These are phyloP conservation scores for Psilocybe mexicana DNA, from an alignment of 1,284 basidiomycete genomes.

Conservation along the genomic window DNA sequence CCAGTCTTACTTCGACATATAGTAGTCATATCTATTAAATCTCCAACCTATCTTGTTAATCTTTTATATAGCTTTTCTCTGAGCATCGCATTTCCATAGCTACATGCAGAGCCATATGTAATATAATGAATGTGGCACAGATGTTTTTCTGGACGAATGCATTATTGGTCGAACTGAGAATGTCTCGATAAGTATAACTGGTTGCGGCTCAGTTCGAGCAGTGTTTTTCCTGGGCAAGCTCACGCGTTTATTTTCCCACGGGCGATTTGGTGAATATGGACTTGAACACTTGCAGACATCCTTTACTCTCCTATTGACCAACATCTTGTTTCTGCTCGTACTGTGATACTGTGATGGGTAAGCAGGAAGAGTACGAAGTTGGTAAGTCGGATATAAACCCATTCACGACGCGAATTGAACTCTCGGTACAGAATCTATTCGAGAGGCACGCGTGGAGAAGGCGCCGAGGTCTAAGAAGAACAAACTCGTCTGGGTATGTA, in stretches of 20 bases:
- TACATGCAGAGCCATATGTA: too few relatives aligned
- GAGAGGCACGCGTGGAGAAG: conserved; percentile 45
- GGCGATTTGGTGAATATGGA: too few relatives aligned
- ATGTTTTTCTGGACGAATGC: too few relatives aligned
- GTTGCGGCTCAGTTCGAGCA: too few relatives aligned
- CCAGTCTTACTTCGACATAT: not conserved
- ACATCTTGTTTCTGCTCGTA: not conserved
- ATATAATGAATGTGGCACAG: too few relatives aligned
- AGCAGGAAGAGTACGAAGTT: conserved; percentile 63
- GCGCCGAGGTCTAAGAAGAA: conserved; percentile 37
- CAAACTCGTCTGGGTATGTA: conserved; percentile 37
- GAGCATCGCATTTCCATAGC: not conserved
- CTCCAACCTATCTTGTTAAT: not conserved
- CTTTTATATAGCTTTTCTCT: not conserved
- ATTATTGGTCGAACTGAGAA: too few relatives aligned
- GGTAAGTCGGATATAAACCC: conserved; percentile 42
- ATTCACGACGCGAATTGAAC: not conserved
- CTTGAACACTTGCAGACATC: too few relatives aligned
- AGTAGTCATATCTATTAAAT: not conserved
- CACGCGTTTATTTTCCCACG: too few relatives aligned
- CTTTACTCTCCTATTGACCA: too few relatives aligned
- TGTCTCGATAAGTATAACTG: too few relatives aligned
- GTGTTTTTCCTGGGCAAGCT: too few relatives aligned
- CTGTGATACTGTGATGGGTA: conserved; percentile 21
- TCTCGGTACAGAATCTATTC: conserved; percentile 48